phyloP scores from a whole-genome alignment of 352 stramenopile species.

The Proteromonas lacertae region DNA sequence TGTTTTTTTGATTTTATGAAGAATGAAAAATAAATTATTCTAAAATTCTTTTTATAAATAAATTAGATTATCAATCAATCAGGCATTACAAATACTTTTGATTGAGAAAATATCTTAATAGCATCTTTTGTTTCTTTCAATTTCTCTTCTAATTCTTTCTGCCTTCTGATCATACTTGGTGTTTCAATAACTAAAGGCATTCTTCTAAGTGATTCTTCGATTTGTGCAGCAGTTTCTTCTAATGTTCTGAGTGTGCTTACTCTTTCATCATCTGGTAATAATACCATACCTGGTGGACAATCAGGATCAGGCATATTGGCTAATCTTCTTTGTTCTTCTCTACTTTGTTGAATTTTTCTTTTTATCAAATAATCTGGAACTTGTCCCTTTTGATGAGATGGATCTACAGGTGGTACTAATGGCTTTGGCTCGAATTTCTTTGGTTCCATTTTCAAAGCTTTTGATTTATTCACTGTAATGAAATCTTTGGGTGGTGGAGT shows the following conservation, averaged over 20 bases:
- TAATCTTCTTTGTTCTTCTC: slow-evolving; percentile 31
- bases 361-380: slow-evolving; percentile 8
- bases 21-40: too few relatives aligned
- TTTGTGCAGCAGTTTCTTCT: too few relatives aligned
- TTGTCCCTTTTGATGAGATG: too few relatives aligned
- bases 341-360: slow-evolving; percentile 19
- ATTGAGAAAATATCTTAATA: slow-evolving; percentile 36
- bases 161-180: slow-evolving; percentile 26
- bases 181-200: slow-evolving; percentile 42
- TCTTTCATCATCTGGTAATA: slow-evolving; percentile 32
- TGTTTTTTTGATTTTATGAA: too few relatives aligned
- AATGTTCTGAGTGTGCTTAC: slow-evolving; percentile 16
- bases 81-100: slow-evolving; percentile 34
- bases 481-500: too few relatives aligned
- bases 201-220: slow-evolving; percentile 15
- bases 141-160: slow-evolving; percentile 31
- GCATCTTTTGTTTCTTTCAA: slow-evolving; percentile 46
- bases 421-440: too few relatives aligned
- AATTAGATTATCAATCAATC: neutral
- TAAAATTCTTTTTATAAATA: too few relatives aligned
- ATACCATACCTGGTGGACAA: slow-evolving; percentile 36
- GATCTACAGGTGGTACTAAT: too few relatives aligned
- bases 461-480: too few relatives aligned
- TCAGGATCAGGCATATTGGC: slow-evolving; percentile 30
- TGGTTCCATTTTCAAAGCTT: too few relatives aligned